These are phyloP conservation scores for Candida sonorensis DNA, from an alignment of 805 yeast species.

Conservation along the genomic window DNA sequence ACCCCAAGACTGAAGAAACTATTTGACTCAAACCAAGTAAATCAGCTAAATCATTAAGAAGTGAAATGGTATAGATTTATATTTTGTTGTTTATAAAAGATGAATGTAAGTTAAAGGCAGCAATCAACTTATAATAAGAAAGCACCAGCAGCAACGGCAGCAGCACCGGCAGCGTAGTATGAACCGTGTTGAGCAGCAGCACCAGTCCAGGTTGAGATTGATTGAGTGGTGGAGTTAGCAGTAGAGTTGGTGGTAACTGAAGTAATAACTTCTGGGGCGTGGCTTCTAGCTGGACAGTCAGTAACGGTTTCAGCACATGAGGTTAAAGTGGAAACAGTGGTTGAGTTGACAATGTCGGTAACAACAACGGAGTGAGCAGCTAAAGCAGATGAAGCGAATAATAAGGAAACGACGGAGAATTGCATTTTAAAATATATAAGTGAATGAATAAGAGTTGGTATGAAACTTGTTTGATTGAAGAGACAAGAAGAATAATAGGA, in stretches of 20 bases:
- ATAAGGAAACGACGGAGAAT: constrained; percentile 35
- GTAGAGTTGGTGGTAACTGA: constrained; percentile 21
- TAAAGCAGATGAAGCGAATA: constrained; percentile 32
- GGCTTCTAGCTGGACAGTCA: constrained; percentile 37
- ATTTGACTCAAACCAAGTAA: too few relatives aligned
- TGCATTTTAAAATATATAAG: constrained; percentile 38
- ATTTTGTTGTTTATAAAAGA: too few relatives aligned
- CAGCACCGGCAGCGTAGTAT: constrained; percentile 28
- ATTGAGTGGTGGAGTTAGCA: constrained; percentile 15
- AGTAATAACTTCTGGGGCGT: too few relatives aligned
- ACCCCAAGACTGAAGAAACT: too few relatives aligned
- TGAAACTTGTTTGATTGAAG: constrained; percentile 5
- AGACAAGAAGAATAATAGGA: neutral
- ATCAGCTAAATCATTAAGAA: too few relatives aligned
- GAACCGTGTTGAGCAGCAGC: constrained; percentile 26
- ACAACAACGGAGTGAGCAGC: constrained; percentile 23
- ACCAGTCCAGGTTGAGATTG: constrained; percentile 29
- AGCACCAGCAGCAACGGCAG: constrained; percentile 30
- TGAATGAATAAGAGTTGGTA: constrained; percentile 21
- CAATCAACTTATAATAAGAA: constrained; percentile 24
- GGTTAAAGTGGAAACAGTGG: constrained; percentile 33
- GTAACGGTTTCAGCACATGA: constrained; percentile 32
- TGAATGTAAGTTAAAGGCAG: too few relatives aligned
- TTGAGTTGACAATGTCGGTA: constrained; percentile 30
- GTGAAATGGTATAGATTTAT: too few relatives aligned